phyloP scores from a whole-genome alignment of 2,329 filamentous ascomycete genomes.

The Didymosphaeria variabile region DNA sequence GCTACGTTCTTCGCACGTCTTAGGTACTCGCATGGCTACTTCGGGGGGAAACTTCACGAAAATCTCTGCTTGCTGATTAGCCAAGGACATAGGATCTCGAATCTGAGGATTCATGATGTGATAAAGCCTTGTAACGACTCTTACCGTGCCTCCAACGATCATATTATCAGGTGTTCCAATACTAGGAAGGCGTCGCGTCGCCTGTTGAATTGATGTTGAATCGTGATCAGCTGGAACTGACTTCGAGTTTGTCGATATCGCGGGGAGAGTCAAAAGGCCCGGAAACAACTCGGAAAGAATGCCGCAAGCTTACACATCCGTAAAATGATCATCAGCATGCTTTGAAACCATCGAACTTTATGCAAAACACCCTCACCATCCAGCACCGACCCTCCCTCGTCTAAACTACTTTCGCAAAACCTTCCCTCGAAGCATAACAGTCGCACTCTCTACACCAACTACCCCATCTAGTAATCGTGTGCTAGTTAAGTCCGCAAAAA shows the following conservation, averaged over 20 bases:
- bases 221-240: not conserved
- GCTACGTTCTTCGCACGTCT: too few species aligned
- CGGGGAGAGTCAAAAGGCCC: not conserved
- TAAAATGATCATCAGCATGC: not conserved
- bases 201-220: not conserved
- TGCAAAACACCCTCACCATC: not conserved
- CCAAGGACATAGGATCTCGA: not conserved
- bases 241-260: not conserved
- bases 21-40: too few species aligned
- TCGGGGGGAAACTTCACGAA: too few species aligned
- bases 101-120: not conserved
- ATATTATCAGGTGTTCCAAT: not conserved
- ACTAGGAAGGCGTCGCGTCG: not conserved
- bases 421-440: not conserved
- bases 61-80: not conserved
- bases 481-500: not conserved
- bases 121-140: not conserved
- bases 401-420: not conserved
- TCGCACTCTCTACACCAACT: not conserved
- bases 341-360: not conserved
- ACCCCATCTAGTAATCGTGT: not conserved
- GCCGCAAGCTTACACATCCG: not conserved
- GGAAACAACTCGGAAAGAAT: not conserved
- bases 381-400: not conserved
- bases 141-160: not conserved